Base-by-base conservation (phyloP, 2,329 filamentous ascomycete genomes). In the Cladosporium velox region DNA sequence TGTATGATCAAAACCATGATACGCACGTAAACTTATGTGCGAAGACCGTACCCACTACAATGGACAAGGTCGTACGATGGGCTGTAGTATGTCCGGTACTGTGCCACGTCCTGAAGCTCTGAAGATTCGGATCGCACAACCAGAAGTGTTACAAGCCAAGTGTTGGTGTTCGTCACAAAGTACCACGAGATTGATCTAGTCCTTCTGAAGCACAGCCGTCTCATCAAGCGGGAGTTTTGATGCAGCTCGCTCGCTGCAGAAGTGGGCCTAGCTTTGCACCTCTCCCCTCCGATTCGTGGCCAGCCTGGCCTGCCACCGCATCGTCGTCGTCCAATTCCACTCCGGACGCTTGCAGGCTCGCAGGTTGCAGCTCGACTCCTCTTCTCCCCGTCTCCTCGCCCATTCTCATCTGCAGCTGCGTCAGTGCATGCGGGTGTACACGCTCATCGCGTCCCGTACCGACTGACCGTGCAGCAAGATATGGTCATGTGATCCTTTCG, bases 381-480 rank as follows among this genome's bases (percentile, higher is more conserved):
- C 59, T 15, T 14, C 58, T 38, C 18, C 30, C 15, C n/a, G 26
- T 28, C 41, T 18, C 11, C 38, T 41, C 11, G 18, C 18, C 44
- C 30, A 34, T 30, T 7, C 30, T 55, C 30, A 18, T 30, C 52
- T 12, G 32, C 52, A 30, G 34, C 55, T 34, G 55, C 34, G 55
- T 10, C 55, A 21, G 34, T 58, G 55, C 49, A 58, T 41, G 58
- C 60, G 47, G 30, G 32, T 28, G 24, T 38, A 14, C 32, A 55
- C 21, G 47, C 47, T 41, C 47, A 15, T 63, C 60, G 60, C 60
- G 60, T 63, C 60, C 60, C 60, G 60, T 52, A 55, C 60, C 60
- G 60, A 54, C 41, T 63, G 47, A 64, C 61, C 61, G 61, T 63
- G 60, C 61, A 64, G 61, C 26, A 57, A 18, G 24, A 30, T 24